These are phyloP conservation scores for Ogataea haglerorum DNA, from an alignment of 805 yeast species.

Conservation along the genomic window DNA sequence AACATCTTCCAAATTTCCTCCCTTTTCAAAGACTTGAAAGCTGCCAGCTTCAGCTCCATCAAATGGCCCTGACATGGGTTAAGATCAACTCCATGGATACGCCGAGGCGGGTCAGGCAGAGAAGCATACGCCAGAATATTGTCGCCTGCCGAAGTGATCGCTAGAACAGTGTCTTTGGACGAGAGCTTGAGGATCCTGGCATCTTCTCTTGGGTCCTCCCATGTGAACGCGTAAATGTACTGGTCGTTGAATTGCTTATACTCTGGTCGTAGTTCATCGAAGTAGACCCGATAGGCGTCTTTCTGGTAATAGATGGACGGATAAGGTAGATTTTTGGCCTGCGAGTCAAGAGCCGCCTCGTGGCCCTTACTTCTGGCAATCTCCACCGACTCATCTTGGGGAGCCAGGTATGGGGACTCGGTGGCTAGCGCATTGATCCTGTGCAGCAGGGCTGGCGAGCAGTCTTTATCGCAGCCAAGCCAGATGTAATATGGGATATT, in stretches of 20 bases:
- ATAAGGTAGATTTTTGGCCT: constrained; percentile 64
- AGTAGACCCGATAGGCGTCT: constrained; percentile 76
- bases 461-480: constrained; percentile 69
- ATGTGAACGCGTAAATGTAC: constrained; percentile 82
- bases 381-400: constrained; percentile 35
- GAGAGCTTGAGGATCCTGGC: constrained; percentile 58
- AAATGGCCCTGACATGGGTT: constrained; percentile 82
- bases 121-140: constrained; percentile 72
- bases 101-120: constrained; percentile 66
- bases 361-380: constrained; percentile 62
- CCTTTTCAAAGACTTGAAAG: constrained; percentile 52
- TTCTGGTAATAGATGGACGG: constrained; percentile 79
- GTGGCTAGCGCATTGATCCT: constrained; percentile 70
- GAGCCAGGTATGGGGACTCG: constrained; percentile 78
- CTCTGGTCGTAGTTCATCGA: constrained; percentile 64
- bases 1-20: constrained; percentile 71
- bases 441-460: constrained; percentile 46
- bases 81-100: constrained; percentile 81
- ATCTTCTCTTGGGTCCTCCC: constrained; percentile 90
- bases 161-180: constrained; percentile 67
- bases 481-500: constrained; percentile 80
- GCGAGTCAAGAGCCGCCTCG: constrained; percentile 67
- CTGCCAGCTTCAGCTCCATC: constrained; percentile 73
- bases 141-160: constrained; percentile 86
- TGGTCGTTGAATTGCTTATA: constrained; percentile 73